Evolutionary conservation across 257 asterid species (phyloP), one percentile per base, ranked within the genome.

Genomic region (Thymus mandschuricus): DNA sequence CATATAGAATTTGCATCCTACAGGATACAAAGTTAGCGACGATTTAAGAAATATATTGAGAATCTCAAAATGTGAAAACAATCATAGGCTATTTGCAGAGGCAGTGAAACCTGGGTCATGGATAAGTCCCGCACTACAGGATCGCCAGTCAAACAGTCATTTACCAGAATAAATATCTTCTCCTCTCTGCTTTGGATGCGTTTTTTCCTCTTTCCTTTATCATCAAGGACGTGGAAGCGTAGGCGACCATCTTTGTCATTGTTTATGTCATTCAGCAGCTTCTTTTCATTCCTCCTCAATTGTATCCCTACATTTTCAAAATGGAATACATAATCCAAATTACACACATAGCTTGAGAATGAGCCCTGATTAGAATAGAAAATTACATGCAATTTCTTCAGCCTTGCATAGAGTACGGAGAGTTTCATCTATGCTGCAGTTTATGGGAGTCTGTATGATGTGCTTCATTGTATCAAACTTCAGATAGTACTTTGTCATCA

Each of bases 401-500:
- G 99, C 96, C 68, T 69, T 89, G 75, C 92, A 87, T 69, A 94
- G 78, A 67, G 89, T 82, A 60, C 85, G 95, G 68, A 94, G 96
- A 15, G 82, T 83, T 30, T 88, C 97, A 79, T 94, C 99, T 38
- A 81, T 64, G 81, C 88, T 85, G 86, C 96, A 88, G 81, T 76
- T 84, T 60, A 85, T 74, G 65, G 95, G 88, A 28, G 90, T 88
- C 80, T 83, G 88, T 80, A 94, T 88, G 65, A 91, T 94, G 88
- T 89, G 93, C 83, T 94, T 94, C 99, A 94, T 89, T 3, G 99
- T 91, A 67, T 86, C 89, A 74, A 94, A 94, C 89, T 94, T 94
- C 82, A 94, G 89, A 84, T 94, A 94, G 83, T 91, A 94, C 85
- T 91, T 94, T 40, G 99, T 94, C 97, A 94, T 94, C 86, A 94